Conservation (phyloP, 192 early-diverging fungal species). For the Phycomyces blakesleeanus region DNA sequence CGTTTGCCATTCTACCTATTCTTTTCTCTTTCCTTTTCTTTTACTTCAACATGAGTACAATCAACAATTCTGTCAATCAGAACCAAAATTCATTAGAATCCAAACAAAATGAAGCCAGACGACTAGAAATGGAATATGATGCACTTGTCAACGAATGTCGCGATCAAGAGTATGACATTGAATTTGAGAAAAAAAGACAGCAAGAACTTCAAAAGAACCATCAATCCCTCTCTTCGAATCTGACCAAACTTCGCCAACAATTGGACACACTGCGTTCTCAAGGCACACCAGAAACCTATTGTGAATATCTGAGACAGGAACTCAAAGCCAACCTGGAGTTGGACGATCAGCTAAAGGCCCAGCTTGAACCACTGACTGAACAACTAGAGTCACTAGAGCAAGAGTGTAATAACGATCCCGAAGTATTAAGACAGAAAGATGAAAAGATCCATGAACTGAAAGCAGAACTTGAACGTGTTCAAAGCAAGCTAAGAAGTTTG, state of each 20-base stretch:
- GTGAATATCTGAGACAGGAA: neutral
- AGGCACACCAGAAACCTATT: neutral
- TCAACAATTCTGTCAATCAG: too few relatives aligned
- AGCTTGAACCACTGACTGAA: neutral
- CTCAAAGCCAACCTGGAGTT: neutral
- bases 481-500: neutral
- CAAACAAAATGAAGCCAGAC: too few relatives aligned
- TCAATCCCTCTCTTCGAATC: too few relatives aligned
- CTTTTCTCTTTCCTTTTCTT: too few relatives aligned
- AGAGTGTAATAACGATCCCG: neutral
- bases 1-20: too few relatives aligned
- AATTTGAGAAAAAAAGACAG: conserved; percentile 2
- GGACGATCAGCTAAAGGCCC: neutral
- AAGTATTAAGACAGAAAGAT: neutral
- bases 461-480: neutral
- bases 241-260: neutral
- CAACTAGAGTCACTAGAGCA: neutral
- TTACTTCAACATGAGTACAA: too few relatives aligned
- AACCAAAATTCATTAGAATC: too few relatives aligned
- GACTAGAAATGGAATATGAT: too few relatives aligned
- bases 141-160: too few relatives aligned
- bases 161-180: conserved; percentile 11
- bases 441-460: neutral
- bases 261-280: neutral
- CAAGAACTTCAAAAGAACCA: too few relatives aligned